Percentiles rank a stretch among this genome's conserved stretches.
Evolutionary conservation across 495 filamentous ascomycete genomes (phyloP).

Genomic region (Trichoderma virens): DNA sequence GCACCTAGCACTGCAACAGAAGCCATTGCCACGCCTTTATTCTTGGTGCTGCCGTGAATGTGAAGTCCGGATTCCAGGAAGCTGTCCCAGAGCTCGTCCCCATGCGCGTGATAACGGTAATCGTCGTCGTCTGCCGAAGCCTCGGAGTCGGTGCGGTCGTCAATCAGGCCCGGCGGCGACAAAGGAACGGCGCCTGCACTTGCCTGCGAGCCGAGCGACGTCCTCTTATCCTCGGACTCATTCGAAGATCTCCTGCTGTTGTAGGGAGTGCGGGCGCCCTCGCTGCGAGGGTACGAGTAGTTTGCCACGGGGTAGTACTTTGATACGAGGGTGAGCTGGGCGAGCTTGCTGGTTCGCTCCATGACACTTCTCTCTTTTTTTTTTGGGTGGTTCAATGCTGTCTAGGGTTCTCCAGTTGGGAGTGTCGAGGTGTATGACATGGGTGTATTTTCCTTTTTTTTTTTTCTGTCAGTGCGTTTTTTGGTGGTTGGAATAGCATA

Average conservation of each 20-base stretch:
- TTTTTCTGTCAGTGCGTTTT: background rate
- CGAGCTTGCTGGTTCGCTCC: conserved; percentile 11
- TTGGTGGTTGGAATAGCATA: background rate
- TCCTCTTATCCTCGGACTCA: background rate
- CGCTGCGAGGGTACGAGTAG: conserved; percentile 13
- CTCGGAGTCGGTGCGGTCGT: conserved; percentile 13
- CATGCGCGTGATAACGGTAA: background rate
- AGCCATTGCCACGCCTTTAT: background rate
- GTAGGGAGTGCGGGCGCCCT: background rate
- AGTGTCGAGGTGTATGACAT: too few species aligned
- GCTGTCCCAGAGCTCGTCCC: conserved; percentile 10
- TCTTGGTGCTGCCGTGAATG: background rate
- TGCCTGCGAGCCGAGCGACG: background rate
- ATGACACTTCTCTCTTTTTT: background rate
- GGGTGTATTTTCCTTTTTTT: background rate
- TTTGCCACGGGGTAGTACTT: conserved; percentile 10
- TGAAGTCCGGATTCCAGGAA: conserved; percentile 1
- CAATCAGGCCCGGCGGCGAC: conserved; percentile 7
- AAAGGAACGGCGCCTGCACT: background rate
- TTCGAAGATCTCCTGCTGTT: background rate
- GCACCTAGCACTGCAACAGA: background rate
- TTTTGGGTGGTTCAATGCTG: too few species aligned
- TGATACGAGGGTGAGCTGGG: conserved; percentile 8
- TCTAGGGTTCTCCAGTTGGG: too few species aligned
- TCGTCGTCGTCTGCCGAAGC: conserved; percentile 9